Percentiles rank a stretch among this genome's conserved stretches.
Evolutionary conservation across 345 rosid genomes (phyloP).

Genomic region (Citrus medica): DNA sequence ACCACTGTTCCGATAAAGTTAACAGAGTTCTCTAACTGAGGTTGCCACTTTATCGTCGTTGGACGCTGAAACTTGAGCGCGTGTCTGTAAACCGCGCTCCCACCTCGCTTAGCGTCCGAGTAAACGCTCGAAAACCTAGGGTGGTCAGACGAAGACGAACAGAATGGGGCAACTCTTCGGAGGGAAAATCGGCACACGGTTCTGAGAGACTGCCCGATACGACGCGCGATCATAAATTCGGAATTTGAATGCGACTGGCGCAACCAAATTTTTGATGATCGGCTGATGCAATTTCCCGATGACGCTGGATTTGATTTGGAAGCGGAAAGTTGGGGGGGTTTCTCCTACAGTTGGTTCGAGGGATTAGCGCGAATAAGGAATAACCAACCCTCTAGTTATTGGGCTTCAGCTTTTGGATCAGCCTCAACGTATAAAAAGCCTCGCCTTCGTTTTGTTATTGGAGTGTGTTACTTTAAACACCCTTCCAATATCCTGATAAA

Average conservation of each 20-base stretch:
- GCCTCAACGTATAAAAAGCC: no score
- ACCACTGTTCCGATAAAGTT: conserved; percentile 58
- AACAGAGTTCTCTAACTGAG: conserved; percentile 37
- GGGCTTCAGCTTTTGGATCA: no score
- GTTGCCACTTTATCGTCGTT: conserved; percentile 26
- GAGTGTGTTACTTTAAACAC: no score
- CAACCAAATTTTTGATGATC: neutral
- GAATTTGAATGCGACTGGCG: neutral
- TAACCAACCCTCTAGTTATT: no score
- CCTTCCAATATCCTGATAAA: no score
- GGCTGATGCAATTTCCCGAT: neutral
- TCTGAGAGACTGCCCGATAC: conserved; percentile 24
- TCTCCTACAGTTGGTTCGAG: no score
- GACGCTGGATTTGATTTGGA: neutral
- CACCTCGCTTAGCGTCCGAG: conserved; percentile 30
- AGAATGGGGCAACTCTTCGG: conserved; percentile 14
- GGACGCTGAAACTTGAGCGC: conserved; percentile 64
- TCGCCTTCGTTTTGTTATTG: no score
- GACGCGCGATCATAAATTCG: conserved; percentile 39
- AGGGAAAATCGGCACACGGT: conserved; percentile 24
- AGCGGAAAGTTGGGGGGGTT: neutral
- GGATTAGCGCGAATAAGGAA: no score
- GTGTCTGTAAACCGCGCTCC: conserved; percentile 42
- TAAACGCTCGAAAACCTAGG: conserved; percentile 26
- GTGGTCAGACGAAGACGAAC: conserved; percentile 16